These are phyloP conservation scores for Kentomonas sorsogonicus DNA, from an alignment of 208 protist species.

Conservation along the genomic window DNA sequence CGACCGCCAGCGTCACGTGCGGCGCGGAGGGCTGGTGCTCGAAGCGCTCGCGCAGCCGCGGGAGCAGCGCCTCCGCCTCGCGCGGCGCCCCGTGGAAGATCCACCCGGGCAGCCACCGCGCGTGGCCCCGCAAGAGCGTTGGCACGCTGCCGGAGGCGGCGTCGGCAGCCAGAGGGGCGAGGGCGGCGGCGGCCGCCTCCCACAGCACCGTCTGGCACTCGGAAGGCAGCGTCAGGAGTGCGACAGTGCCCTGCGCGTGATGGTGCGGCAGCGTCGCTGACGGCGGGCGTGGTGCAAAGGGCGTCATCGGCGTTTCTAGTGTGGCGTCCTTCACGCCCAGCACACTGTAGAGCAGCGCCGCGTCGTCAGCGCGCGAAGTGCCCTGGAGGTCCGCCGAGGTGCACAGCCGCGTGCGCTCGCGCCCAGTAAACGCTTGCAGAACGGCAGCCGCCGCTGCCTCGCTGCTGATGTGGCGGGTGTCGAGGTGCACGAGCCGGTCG, in stretches of 20 bases:
- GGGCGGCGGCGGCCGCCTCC: not conserved
- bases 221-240: no score
- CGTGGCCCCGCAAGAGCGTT: conserved; percentile 28
- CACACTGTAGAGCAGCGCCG: conserved; percentile 13
- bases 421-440: no score
- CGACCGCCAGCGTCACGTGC: conserved; percentile 68
- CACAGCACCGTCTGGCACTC: not conserved
- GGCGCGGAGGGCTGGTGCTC: conserved; percentile 17
- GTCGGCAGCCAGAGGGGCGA: not conserved
- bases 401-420: not conserved
- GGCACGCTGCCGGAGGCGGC: not conserved
- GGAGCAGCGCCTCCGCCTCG: conserved; percentile 10
- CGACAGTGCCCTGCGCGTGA: not conserved
- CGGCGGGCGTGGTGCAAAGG: not conserved
- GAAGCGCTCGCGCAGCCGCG: conserved; percentile 51
- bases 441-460: no score
- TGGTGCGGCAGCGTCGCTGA: not conserved
- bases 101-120: conserved; percentile 72
- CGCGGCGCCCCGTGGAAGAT: conserved; percentile 27
- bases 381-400: conserved; percentile 4
- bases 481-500: not conserved
- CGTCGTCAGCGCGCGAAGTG: conserved; percentile 4
- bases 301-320: not conserved
- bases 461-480: not conserved
- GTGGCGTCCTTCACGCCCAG: conserved; percentile 11